Evolutionary conservation across 441 rosid species (phyloP).

Genomic region (Gossypium aridum): DNA sequence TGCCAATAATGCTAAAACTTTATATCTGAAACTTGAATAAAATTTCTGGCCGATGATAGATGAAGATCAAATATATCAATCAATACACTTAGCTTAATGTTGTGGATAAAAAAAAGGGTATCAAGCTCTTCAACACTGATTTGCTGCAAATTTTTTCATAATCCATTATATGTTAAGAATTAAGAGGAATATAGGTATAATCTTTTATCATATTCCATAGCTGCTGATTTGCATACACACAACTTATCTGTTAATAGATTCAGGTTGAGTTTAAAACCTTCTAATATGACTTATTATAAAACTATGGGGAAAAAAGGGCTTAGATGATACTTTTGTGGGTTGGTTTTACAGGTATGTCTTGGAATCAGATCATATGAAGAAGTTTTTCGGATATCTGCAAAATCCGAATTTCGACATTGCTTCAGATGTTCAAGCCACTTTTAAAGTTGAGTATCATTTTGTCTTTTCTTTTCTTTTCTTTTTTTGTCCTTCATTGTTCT

Average conservation of each 20-base stretch:
- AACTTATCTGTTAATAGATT: neutral
- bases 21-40: neutral
- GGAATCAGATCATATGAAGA: slow-evolving; percentile 51
- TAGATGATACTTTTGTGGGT: neutral
- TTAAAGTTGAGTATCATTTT: slow-evolving; percentile 32
- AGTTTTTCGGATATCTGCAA: slow-evolving; percentile 55
- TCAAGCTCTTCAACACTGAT: neutral
- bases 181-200: neutral
- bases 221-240: neutral
- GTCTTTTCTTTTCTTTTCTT: neutral
- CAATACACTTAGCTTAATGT: neutral
- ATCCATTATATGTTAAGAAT: neutral
- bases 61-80: neutral
- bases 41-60: neutral
- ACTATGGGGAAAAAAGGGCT: no score
- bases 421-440: slow-evolving; percentile 70
- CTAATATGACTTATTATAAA: neutral
- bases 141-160: neutral
- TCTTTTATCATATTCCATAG: neutral
- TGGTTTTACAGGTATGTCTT: slow-evolving; percentile 44
- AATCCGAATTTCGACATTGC: slow-evolving; percentile 73
- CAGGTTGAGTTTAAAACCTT: neutral
- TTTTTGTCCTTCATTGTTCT: neutral
- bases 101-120: no score
- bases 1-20: no score